Percentiles rank a stretch among this genome's conserved stretches.
phyloP scores from a whole-genome alignment of 768 basidiomycete species.

The Roridomyces roridus region DNA sequence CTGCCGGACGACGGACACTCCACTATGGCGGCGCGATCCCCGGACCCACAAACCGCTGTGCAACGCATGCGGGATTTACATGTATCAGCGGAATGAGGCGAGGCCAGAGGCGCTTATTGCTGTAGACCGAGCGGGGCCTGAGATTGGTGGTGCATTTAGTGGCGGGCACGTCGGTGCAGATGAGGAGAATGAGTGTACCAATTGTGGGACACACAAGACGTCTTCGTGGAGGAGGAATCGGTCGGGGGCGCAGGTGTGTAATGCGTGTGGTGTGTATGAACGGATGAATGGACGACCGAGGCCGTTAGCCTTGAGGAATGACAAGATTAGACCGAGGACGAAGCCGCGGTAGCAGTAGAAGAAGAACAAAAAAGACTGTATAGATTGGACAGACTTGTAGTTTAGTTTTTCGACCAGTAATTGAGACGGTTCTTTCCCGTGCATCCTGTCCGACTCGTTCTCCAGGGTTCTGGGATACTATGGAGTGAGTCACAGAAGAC shows the following conservation, averaged over 20 bases:
- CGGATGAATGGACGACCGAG: slow-evolving; percentile 9
- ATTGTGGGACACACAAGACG: slow-evolving; percentile 15
- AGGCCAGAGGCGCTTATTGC: slow-evolving; percentile 6
- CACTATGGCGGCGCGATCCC: slow-evolving; percentile 18
- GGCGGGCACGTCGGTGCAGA: slow-evolving; percentile 2
- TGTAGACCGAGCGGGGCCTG: neutral
- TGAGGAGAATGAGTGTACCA: slow-evolving; percentile 1
- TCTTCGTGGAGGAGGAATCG: slow-evolving; percentile 7
- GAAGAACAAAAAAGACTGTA: too few relatives aligned
- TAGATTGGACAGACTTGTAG: too few relatives aligned
- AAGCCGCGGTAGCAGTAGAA: neutral
- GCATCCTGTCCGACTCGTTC: too few relatives aligned
- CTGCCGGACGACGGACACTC: slow-evolving; percentile 13
- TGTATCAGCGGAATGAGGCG: neutral
- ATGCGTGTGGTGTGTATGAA: slow-evolving; percentile 17
- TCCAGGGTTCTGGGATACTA: too few relatives aligned
- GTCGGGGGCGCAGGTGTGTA: slow-evolving; percentile 13
- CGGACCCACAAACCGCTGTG: slow-evolving; percentile 14
- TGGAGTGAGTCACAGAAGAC: too few relatives aligned
- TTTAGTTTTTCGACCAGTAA: too few relatives aligned
- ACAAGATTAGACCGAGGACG: slow-evolving; percentile 14
- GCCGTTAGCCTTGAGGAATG: slow-evolving; percentile 8
- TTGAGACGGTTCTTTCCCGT: too few relatives aligned
- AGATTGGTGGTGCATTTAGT: too few relatives aligned
- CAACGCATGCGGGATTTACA: slow-evolving; percentile 14